phyloP scores from a whole-genome alignment of 2,329 filamentous ascomycete species.

The Mollisia scopiformis region DNA sequence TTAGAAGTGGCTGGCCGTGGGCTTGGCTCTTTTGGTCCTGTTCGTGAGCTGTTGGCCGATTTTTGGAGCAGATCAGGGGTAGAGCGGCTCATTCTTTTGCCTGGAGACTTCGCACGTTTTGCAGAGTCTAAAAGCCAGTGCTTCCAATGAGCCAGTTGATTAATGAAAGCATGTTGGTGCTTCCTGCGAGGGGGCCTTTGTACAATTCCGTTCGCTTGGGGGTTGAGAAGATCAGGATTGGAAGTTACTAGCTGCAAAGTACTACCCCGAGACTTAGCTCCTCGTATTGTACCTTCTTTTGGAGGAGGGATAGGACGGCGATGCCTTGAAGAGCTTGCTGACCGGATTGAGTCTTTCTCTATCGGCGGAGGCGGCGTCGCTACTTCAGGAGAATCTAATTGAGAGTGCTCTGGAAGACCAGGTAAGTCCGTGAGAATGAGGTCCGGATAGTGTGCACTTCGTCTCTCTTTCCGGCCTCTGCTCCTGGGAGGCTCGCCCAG shows the following conservation, averaged over 20 bases:
- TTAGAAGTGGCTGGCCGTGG: constrained; percentile 62
- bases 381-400: constrained; percentile 36
- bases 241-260: constrained; percentile 81
- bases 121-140: constrained; percentile 74
- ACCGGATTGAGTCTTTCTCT: constrained; percentile 78
- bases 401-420: constrained; percentile 66
- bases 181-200: constrained; percentile 48
- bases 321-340: constrained; percentile 75
- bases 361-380: constrained; percentile 67
- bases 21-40: constrained; percentile 54
- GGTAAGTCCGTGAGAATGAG: constrained; percentile 75
- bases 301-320: constrained; percentile 80
- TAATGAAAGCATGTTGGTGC: constrained; percentile 65
- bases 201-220: constrained; percentile 42
- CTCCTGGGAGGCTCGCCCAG: constrained; percentile 63
- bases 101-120: constrained; percentile 63
- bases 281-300: constrained; percentile 74
- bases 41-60: constrained; percentile 43
- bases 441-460: constrained; percentile 68
- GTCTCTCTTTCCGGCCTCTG: constrained; percentile 76
- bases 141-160: constrained; percentile 68
- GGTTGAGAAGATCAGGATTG: constrained; percentile 62
- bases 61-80: constrained; percentile 61
- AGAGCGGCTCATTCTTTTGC: constrained; percentile 45
- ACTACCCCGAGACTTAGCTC: constrained; percentile 76